Percentiles rank a stretch among this genome's conserved stretches.
Conservation (phyloP, 139 green algal species). For the Auxenochlorella protothecoides region DNA sequence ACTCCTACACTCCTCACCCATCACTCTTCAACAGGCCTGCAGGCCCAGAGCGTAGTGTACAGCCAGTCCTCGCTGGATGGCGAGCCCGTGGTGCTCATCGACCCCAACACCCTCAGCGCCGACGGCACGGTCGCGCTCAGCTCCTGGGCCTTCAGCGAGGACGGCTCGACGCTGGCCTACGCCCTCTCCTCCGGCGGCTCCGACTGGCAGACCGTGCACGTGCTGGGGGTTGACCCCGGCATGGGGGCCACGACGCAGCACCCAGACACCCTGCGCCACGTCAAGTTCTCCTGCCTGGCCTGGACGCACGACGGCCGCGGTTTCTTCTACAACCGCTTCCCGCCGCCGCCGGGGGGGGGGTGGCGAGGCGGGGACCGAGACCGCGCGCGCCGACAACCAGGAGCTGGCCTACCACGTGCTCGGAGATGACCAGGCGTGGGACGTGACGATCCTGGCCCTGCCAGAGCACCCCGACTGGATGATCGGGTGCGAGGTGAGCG, state of each 20-base stretch:
- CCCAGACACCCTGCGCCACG: slow-evolving; percentile 60
- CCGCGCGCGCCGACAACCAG: slow-evolving; percentile 61
- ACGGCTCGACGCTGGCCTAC: slow-evolving; percentile 66
- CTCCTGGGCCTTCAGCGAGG: slow-evolving; percentile 52
- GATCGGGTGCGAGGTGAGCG: slow-evolving; percentile 54
- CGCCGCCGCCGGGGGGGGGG: not conserved
- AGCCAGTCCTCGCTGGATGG: slow-evolving; percentile 37
- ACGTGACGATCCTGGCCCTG: slow-evolving; percentile 45
- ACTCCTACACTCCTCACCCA: no score
- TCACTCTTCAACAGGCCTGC: slow-evolving; percentile 35
- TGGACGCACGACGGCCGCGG: slow-evolving; percentile 83
- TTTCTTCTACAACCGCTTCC: slow-evolving; percentile 86
- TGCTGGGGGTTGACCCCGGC: slow-evolving; percentile 41
- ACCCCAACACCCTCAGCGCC: slow-evolving; percentile 75
- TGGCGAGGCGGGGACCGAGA: slow-evolving; percentile 70
- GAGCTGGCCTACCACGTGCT: slow-evolving; percentile 78
- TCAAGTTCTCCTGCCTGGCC: slow-evolving; percentile 73
- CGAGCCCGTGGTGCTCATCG: slow-evolving; percentile 55
- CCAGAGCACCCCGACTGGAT: slow-evolving; percentile 58
- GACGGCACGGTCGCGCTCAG: slow-evolving; percentile 63
- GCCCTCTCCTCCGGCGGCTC: slow-evolving; percentile 51
- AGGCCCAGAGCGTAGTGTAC: slow-evolving; percentile 77
- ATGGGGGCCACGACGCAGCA: slow-evolving; percentile 26
- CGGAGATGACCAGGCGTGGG: slow-evolving; percentile 55
- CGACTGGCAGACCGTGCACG: slow-evolving; percentile 65